phyloP scores from a whole-genome alignment of 2,329 filamentous ascomycete species.

The Exophiala calicioides region DNA sequence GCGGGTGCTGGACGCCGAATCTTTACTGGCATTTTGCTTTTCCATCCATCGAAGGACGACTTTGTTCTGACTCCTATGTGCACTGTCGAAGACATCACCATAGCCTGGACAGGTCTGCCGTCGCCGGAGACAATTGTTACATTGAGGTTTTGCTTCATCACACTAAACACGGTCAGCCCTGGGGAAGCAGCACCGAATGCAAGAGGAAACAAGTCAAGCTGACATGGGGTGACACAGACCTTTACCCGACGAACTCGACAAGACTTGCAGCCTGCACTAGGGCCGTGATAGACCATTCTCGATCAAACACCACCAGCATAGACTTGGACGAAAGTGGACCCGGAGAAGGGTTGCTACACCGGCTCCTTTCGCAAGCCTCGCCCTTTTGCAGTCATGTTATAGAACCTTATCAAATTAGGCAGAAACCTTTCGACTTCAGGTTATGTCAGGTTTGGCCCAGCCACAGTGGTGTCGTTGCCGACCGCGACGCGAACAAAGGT shows the following conservation, averaged over 20 bases:
- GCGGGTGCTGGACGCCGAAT: background rate
- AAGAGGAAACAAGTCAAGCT: too few species aligned
- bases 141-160: conserved; percentile 29
- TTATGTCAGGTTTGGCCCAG: conserved; percentile 2
- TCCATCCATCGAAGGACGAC: conserved; percentile 21
- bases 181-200: too few species aligned
- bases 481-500: background rate
- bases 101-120: conserved; percentile 30
- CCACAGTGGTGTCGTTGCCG: conserved; percentile 16
- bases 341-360: background rate
- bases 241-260: conserved; percentile 32
- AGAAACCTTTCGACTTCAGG: too few species aligned
- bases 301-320: background rate
- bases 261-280: conserved; percentile 29
- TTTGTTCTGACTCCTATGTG: conserved; percentile 29
- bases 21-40: conserved; percentile 12
- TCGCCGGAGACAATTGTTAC: conserved; percentile 31
- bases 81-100: conserved; percentile 30
- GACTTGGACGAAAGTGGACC: background rate
- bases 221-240: conserved; percentile 7
- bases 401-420: too few species aligned
- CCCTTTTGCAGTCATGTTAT: conserved; percentile 9
- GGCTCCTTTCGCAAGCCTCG: conserved; percentile 13
- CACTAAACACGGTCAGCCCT: conserved; percentile 21
- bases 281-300: conserved; percentile 32